These are phyloP conservation scores for Penicillium pulvis DNA, from an alignment of 495 filamentous ascomycete species.

Conservation along the genomic window DNA sequence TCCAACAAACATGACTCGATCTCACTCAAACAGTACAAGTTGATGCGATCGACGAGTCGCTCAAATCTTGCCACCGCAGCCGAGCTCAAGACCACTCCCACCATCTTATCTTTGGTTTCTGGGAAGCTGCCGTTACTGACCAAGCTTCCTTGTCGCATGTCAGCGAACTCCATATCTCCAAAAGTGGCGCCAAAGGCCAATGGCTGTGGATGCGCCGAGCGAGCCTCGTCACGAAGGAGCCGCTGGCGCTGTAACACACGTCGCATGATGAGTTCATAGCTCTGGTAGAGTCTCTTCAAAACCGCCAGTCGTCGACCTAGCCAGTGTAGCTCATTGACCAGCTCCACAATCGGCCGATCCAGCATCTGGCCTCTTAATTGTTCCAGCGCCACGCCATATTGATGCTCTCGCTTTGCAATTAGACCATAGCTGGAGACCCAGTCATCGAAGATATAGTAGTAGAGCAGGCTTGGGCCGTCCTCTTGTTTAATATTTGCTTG, in stretches of 20 bases:
- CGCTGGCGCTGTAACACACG: constrained; percentile 63
- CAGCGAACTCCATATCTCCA: constrained; percentile 32
- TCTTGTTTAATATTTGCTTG: constrained; percentile 47
- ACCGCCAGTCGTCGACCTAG: constrained; percentile 67
- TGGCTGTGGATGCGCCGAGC: constrained; percentile 22
- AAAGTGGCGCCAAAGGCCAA: constrained; percentile 29
- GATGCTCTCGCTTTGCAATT: constrained; percentile 60
- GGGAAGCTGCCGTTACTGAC: constrained; percentile 27
- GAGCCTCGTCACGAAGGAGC: constrained; percentile 40
- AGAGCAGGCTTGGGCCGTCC: constrained; percentile 74
- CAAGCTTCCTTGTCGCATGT: constrained; percentile 31
- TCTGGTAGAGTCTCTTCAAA: constrained; percentile 75
- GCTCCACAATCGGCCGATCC: constrained; percentile 54
- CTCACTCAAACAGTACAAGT: constrained; percentile 77
- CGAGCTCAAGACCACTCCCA: constrained; percentile 61
- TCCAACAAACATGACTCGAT: constrained; percentile 78
- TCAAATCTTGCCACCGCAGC: constrained; percentile 75
- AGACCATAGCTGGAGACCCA: constrained; percentile 72
- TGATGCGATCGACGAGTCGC: constrained; percentile 72
- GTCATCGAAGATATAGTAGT: constrained; percentile 89
- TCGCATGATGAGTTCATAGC: constrained; percentile 75
- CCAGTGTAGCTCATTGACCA: constrained; percentile 73
- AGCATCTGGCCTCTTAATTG: constrained; percentile 62
- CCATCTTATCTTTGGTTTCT: constrained; percentile 32
- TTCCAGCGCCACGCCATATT: constrained; percentile 60